Evolutionary conservation across 2,329 filamentous ascomycete species (phyloP), one percentile per base, ranked within the genome.

Genomic region (Iodosphaeria phyllophila): DNA sequence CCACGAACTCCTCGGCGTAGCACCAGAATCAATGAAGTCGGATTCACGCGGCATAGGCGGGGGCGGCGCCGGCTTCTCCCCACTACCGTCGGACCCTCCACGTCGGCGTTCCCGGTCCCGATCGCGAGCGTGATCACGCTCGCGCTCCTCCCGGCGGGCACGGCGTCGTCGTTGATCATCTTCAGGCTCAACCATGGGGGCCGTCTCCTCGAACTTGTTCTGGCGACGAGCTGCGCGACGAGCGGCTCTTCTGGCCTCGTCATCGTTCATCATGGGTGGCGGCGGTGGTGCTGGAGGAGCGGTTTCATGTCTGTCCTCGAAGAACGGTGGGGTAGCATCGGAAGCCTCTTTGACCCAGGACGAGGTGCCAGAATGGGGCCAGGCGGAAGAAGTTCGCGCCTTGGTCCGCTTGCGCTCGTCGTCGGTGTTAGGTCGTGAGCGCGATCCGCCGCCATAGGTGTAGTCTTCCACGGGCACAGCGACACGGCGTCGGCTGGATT

Each of bases 291-390:
- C 34, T 12, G 41, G 40, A 10, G 40, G 39, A 9, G 45, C 48
- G 22, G 51, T 50, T 0, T 56, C 54, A 1, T 63, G 64, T n/a
- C n/a, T n/a, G n/a, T n/a, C n/a, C n/a, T n/a, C n/a, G n/a, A n/a
- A n/a, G n/a, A n/a, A n/a, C 2, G 67, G 66, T 3, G 66, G 64
- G 2, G 64, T 64, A 3, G 65, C 66, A 35, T 71, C 68, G 3
- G 60, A 64, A 35, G 70, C 60, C 8, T 73, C 66, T 43, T 71
- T 71, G 4, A 73, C 67, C 69, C 69, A 74, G 0, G 65, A 72
- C 6, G 63, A 66, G 0, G 67, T 73, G 14, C 68, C 67, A 5
- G 62, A 70, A 39, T 71, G 63, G 11, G 68, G 67, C 68, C 68
- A 73, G 7, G 51, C 51, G 6, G 54, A n/a, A n/a, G n/a, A n/a